Evolutionary conservation across 352 stramenopile species (phyloP), one percentile per base, ranked within the genome.

Genomic region (Globisporangium mamillatum): DNA sequence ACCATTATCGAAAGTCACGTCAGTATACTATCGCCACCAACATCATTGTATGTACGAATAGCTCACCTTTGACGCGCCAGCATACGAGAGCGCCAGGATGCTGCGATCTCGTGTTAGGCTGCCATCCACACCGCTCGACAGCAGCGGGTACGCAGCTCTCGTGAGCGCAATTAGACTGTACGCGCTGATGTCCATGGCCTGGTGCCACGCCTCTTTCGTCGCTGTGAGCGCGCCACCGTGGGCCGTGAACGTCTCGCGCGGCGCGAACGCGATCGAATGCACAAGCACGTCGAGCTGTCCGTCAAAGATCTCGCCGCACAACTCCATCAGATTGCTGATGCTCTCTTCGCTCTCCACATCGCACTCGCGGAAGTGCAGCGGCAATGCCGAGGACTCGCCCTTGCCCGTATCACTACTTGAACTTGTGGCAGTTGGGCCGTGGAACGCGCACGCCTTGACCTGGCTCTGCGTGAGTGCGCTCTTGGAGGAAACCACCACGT

Each of bases 261-360:
- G 82, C 9, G 90, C 92, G 73, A 94, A 97, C 18, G 93, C 93
- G 10, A 98, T 83, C n/a, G 87, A 96, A 75, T 98, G 93, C 65
- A 97, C 84, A 8, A 98, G 67, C 61, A 95, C 87, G 68, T 97
- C 82, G 29, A 98, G 66, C 54, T 80, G 56, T 4, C 83, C 82
- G n/a, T 77, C 71, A 29, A 85, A 91, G n/a, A 73, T 66, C 7
- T 75, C 63, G 8, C 50, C 66, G 55, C 76, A 91, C 44, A 53
- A 58, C 25, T 73, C 64, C 68, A 93, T 80, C 16, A 94, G 74
- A 9, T 74, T 41, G 0, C 75, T 73, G 20, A 96, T 73, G 59
- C 78, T 90, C 22, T 63, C 66, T 29, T 93, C 84, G 36, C 66
- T 73, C 54, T 89, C 74, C 0, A 97, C 85, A 73, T 98, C 81